Base-by-base conservation (phyloP, 2,329 filamentous ascomycete genomes). In the Colletotrichum brevisporum region DNA sequence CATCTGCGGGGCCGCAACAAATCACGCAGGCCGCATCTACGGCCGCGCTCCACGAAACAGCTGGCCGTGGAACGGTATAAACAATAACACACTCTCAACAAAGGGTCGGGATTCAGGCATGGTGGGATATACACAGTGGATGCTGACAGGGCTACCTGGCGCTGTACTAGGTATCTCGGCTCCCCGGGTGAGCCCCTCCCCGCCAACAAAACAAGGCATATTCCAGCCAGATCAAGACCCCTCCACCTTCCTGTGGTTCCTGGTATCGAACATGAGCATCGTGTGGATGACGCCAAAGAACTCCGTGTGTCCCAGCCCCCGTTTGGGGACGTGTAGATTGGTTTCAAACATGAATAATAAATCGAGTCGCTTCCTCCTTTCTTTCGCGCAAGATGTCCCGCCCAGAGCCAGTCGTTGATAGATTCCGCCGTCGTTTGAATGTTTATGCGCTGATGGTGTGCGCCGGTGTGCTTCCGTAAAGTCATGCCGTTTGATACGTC, bases 201-300 rank as follows among this genome's bases (percentile, higher is more conserved):
- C 27, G 15, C 31, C 21, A 21, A 43, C 31, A 53, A 69, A 39
- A 60, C 15, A 31, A 69, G 51, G 52, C 50, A 15, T 55, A 52
- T 67, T 60, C 62, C 45, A 51, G 45, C 36, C 52, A 50, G 24
- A 18, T 48, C 56, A 53, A 61, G 54, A 50, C 48, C 57, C 58
- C 48, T 54, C 55, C 62, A 59, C 55, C 62, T 36, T 10, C 51
- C 57, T 55, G 31, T 61, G 63, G 56, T 70, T 63, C 63, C 67
- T 70, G 67, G 67, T 70, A 70, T 70, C 67, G 67, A 70, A 70
- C 67, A 70, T 70, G 67, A 70, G 64, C 67, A 70, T 68, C 67
- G 67, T 68, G 54, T 55, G 55, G 67, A 45, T 64, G 61, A 68
- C 67, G 64, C 67, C 67, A 70, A 68, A 70, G 57, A 68, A 70